Evolutionary conservation across 1,284 basidiomycete genomes (phyloP), one percentile per base, ranked within the genome.

Genomic region (Cystobasidiaceae sp.): DNA sequence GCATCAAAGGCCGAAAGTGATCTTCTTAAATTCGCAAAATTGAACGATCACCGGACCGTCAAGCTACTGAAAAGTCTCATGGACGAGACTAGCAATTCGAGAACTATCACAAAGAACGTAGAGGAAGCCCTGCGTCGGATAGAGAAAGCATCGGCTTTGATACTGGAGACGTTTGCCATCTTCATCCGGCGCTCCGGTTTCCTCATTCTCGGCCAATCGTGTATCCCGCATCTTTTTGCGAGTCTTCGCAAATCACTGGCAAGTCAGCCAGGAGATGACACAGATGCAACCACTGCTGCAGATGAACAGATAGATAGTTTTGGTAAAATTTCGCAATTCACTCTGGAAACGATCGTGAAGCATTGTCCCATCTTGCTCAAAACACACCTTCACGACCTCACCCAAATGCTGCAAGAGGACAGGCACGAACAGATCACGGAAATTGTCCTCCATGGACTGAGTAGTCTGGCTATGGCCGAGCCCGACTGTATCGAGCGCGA

Each of bases 1-100:
- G 80, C 83, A 0, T 81, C 84, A 43, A 89, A 89, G 74, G 87
- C 85, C 0, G 78, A 80, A 2, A 88, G 88, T 63, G 93, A 97
- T 73, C 78, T 99, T 23, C 80, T 85, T 21, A 77, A 83, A 0
- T 97, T 98, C 71, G 93, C 93, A 1, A 87, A 88, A 67, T 78
- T 86, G 39, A 97, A 97, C 75, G 92, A 97, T 72, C 82, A 82
- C 21, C 82, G 90, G 52, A 79, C 94, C 9, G 96, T 93, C 79
- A 91, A 88, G 76, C 80, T 93, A 4, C 79, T 94, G 45, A 87
- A 85, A 74, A 86, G 83, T 0, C 86, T 89, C 71, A 83, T 90
- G 78, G 91, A 97, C 75, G 81, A 86, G 0, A 85, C 90, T 71
- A 86, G 86, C 0, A 89, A 94, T 73, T 77, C 97, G 28, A 90